Conservation (phyloP, 495 filamentous ascomycete species). For the Lophium mytilinum region DNA sequence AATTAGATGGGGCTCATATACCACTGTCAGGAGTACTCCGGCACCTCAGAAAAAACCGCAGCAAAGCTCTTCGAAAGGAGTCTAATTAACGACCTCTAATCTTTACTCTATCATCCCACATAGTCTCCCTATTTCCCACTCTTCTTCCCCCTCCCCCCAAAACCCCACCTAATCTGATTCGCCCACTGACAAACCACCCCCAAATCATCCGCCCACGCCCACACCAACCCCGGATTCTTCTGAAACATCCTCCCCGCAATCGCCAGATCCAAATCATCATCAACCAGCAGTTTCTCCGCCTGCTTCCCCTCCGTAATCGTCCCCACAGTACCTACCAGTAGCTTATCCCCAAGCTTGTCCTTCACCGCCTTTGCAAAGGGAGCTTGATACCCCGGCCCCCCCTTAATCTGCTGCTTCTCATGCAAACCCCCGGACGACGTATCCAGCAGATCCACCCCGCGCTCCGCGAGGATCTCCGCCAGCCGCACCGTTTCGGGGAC, state of each 20-base stretch:
- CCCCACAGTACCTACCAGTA: conserved; percentile 67
- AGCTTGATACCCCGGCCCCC: conserved; percentile 51
- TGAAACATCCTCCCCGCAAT: conserved; percentile 58
- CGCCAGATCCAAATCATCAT: conserved; percentile 50
- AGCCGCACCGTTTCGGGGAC: conserved; percentile 53
- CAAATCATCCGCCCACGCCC: conserved; percentile 61
- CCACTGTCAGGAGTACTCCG: no score
- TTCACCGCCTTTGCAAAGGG: conserved; percentile 52
- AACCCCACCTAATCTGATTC: conserved; percentile 61
- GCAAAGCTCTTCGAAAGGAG: no score
- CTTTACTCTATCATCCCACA: no score
- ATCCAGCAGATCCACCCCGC: conserved; percentile 69
- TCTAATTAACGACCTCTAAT: no score
- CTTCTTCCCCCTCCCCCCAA: conserved; percentile 33
- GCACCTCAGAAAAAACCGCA: no score
- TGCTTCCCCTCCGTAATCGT: conserved; percentile 50
- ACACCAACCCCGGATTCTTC: conserved; percentile 61
- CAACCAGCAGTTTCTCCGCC: conserved; percentile 37
- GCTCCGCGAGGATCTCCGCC: conserved; percentile 53
- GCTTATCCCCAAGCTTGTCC: conserved; percentile 43
- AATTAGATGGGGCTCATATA: no score
- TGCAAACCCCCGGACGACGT: conserved; percentile 64
- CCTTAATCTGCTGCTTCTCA: conserved; percentile 48
- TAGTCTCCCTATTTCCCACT: neutral
- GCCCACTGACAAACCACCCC: conserved; percentile 53